Evolutionary conservation across 2,329 filamentous ascomycete species (phyloP), one percentile per base, ranked within the genome.

Genomic region (Madurella fahalii): DNA sequence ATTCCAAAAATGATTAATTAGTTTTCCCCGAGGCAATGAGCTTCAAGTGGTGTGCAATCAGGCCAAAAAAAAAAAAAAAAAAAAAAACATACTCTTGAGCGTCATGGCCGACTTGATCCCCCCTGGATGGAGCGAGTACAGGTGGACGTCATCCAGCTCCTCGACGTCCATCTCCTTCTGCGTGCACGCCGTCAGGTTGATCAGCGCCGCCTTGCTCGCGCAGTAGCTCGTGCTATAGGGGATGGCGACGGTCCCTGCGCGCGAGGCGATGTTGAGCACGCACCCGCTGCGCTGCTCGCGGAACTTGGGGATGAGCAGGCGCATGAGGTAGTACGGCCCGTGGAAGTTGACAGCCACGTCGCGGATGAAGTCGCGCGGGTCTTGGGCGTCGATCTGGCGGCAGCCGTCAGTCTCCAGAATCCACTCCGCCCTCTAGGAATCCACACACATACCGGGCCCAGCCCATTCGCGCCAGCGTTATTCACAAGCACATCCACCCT

Each of bases 141-240:
- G 18, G 37, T 68, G 65, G 17, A 69, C 58, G 41, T 63, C 61
- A 2, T 61, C 52, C 20, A 66, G 47, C 2, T 61, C 62, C 40
- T 69, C 67, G 31, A 64, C 50, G 39, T 69, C 67, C 11, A 62
- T 50, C 50, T 69, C 67, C 52, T 62, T 65, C 44, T 69, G 67
- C 32, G 61, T 50, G 51, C 66, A 68, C 2, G 61, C 63, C 12
- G 67, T 69, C 43, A 69, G 56, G 58, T 66, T 64, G 57, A 69
- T 69, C 16, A 69, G 59, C 16, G 65, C 66, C 4, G 66, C 66
- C 51, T 69, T 69, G 64, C 65, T 67, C 11, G 67, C 57, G 50
- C 65, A 67, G 60, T 69, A 69, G 52, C 63, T 64, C n/a, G 65
- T 64, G 57, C 61, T 65, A 59, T 65, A 69, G 2, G 67, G 66